phyloP scores from a whole-genome alignment of 2,329 filamentous ascomycete species.

The Fusarium euwallaceae region DNA sequence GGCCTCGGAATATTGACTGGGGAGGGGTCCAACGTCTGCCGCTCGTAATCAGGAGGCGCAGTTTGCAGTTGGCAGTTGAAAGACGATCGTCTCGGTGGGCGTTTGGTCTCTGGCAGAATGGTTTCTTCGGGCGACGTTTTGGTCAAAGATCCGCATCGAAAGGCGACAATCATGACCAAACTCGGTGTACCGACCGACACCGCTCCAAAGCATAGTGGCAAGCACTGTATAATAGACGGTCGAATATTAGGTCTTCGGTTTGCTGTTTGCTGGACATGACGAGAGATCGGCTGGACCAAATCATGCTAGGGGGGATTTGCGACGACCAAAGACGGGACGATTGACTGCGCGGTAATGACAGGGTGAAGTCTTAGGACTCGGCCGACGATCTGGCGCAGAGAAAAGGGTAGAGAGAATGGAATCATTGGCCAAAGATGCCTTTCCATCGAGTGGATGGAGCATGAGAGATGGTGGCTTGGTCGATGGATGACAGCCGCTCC shows the following conservation, averaged over 20 bases:
- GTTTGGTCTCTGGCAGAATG: constrained; percentile 13
- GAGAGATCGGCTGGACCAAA: constrained; percentile 22
- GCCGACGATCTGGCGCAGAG: constrained; percentile 20
- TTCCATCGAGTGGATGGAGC: neutral
- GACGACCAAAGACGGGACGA: constrained; percentile 13
- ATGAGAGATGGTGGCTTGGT: constrained; percentile 8
- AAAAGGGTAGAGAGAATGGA: constrained; percentile 4
- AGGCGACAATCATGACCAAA: constrained; percentile 36
- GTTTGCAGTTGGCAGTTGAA: constrained; percentile 17
- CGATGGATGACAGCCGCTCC: constrained; percentile 10
- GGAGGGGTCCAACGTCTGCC: neutral
- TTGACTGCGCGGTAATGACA: constrained; percentile 13
- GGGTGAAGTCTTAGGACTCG: constrained; percentile 1
- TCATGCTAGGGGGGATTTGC: neutral
- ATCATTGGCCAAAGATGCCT: constrained; percentile 12
- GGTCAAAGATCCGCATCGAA: constrained; percentile 33
- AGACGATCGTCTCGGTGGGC: constrained; percentile 17
- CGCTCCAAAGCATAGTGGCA: constrained; percentile 21
- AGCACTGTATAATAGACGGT: constrained; percentile 26
- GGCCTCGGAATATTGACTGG: constrained; percentile 8
- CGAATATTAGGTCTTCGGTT: constrained; percentile 23
- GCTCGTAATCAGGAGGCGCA: constrained; percentile 19
- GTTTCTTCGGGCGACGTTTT: constrained; percentile 25
- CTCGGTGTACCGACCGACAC: constrained; percentile 35
- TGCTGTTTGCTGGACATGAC: constrained; percentile 30